phyloP scores from a whole-genome alignment of 192 early-diverging fungal genomes.

The Coemansia sp. region DNA sequence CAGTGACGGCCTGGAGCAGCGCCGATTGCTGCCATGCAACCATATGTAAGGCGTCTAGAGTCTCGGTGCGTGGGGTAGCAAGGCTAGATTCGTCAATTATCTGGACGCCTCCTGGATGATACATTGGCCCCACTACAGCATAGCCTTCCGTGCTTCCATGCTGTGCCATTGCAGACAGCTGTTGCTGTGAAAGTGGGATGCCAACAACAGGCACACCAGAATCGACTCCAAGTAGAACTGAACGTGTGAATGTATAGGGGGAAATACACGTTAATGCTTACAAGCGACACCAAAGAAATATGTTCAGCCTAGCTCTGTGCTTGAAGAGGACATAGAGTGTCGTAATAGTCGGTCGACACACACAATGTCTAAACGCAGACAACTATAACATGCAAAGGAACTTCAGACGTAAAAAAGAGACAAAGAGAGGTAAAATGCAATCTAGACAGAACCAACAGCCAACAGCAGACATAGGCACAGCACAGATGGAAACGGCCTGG shows the following conservation, averaged over 20 bases:
- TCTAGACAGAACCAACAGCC: neutral
- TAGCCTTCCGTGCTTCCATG: neutral
- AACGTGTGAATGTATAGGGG: neutral
- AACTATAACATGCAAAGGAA: too few species aligned
- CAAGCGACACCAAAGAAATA: too few species aligned
- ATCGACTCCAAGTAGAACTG: neutral
- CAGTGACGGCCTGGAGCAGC: neutral
- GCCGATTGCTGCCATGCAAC: neutral
- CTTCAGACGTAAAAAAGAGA: neutral
- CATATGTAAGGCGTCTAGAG: neutral
- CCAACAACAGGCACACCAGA: neutral
- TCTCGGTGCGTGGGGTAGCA: neutral
- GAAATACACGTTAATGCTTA: neutral
- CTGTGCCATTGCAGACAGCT: neutral
- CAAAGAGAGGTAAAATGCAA: neutral
- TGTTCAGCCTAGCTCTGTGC: too few species aligned
- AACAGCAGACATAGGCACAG: too few species aligned
- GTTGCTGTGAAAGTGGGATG: neutral
- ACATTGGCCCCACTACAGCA: neutral
- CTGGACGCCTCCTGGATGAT: too few species aligned
- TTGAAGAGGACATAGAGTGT: too few species aligned
- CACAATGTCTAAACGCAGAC: too few species aligned
- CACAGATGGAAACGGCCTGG: too few species aligned
- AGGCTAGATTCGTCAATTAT: neutral
- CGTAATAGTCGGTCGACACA: too few species aligned